Percentiles rank a stretch among this genome's conserved stretches.
Conservation (phyloP, 2,329 filamentous ascomycete genomes). For the Sclerotinia spermophila region DNA sequence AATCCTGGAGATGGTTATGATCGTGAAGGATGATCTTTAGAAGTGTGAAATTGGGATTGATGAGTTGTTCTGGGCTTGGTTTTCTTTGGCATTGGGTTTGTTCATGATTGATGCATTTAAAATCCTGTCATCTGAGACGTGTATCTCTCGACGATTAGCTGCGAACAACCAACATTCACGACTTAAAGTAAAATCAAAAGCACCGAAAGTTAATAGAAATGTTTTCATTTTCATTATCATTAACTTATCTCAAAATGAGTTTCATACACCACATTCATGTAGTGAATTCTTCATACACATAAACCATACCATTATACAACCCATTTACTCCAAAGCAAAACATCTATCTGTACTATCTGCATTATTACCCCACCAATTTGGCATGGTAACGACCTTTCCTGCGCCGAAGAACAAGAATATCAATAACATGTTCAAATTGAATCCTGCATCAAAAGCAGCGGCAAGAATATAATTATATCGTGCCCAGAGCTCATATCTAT, state of each 20-base stretch:
- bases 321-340: slow-evolving; percentile 45
- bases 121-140: no score
- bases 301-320: neutral
- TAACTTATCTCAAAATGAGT: neutral
- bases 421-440: slow-evolving; percentile 58
- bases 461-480: slow-evolving; percentile 59
- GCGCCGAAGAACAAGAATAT: slow-evolving; percentile 59
- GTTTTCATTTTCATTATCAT: slow-evolving; percentile 13
- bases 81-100: no score
- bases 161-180: no score
- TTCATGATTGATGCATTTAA: no score
- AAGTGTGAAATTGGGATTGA: no score
- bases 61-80: no score
- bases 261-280: neutral
- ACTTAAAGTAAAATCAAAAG: no score
- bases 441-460: slow-evolving; percentile 59
- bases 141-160: no score
- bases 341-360: slow-evolving; percentile 53
- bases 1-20: no score
- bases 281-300: neutral
- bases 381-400: slow-evolving; percentile 55
- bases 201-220: neutral
- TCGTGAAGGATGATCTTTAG: no score
- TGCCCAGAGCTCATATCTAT: slow-evolving; percentile 55
- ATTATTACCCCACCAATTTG: slow-evolving; percentile 63